A percentile compares a stretch with the other conserved stretches of the same genome.
Conservation (phyloP, 108 stramenopile species). For the Skeletonema costatum region DNA sequence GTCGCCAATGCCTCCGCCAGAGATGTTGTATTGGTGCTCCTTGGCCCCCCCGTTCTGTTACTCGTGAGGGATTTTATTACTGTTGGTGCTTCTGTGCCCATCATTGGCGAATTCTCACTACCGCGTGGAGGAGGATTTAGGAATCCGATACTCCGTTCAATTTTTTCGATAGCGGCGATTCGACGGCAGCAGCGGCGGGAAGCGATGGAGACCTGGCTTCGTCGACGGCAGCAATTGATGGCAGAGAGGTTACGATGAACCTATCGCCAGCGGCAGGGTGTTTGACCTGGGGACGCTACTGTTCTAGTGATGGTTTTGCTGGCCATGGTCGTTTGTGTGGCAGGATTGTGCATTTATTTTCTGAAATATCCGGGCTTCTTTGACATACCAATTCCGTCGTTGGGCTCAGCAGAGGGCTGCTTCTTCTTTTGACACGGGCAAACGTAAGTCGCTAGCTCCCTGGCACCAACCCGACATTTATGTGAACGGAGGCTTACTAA, state of each 20-base stretch:
- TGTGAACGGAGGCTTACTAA: too few species aligned
- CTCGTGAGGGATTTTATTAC: constrained; percentile 22
- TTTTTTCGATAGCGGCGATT: neutral
- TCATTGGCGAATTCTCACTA: constrained; percentile 4
- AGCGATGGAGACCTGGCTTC: constrained; percentile 2
- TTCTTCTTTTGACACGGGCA: too few species aligned
- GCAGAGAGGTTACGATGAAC: neutral
- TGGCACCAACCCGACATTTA: too few species aligned
- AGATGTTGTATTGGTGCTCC: constrained; percentile 10
- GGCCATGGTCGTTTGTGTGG: neutral
- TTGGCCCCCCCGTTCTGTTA: neutral
- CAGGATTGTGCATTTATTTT: neutral
- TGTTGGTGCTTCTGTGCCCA: neutral
- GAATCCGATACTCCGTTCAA: neutral
- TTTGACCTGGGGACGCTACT: neutral
- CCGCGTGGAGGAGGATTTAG: neutral
- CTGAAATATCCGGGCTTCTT: too few species aligned
- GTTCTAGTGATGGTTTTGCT: neutral
- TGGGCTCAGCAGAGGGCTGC: neutral
- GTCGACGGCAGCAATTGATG: neutral
- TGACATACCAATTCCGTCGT: neutral
- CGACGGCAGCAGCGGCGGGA: neutral
- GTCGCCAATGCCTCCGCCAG: constrained; percentile 31
- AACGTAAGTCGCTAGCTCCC: too few species aligned
- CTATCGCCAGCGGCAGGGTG: neutral